Evolutionary conservation across 495 filamentous ascomycete species (phyloP).

Genomic region (Neurospora africana): DNA sequence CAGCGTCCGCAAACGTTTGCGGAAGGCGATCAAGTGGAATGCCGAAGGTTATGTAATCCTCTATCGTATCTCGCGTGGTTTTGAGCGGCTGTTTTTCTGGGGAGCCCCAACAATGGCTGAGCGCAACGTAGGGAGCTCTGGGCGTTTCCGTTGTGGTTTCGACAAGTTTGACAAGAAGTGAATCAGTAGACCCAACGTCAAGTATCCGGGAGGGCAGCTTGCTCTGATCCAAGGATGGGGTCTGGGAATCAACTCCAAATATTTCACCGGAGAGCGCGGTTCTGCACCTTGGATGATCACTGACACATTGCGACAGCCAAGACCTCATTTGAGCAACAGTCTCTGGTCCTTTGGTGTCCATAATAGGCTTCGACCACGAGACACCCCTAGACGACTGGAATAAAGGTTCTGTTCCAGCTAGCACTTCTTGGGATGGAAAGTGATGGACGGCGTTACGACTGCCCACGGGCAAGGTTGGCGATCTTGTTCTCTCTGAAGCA

Average conservation of each 20-base stretch:
- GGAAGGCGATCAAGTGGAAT: background rate
- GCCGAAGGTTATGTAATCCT: background rate
- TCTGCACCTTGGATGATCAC: background rate
- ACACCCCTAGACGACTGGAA: background rate
- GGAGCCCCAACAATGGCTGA: background rate
- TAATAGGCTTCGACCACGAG: background rate
- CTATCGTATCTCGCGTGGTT: accelerated
- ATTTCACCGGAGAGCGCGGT: background rate
- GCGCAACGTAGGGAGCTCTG: background rate
- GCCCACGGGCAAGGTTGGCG: no score
- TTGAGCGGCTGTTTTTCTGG: background rate
- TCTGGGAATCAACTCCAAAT: background rate
- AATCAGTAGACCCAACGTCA: background rate
- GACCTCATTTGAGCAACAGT: background rate
- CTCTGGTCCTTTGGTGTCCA: background rate
- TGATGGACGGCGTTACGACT: no score
- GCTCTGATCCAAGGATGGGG: background rate
- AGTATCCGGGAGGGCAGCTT: background rate
- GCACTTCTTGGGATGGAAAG: background rate
- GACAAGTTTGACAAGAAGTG: background rate
- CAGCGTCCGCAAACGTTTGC: background rate
- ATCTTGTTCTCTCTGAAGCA: background rate
- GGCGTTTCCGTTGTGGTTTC: background rate
- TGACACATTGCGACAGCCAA: background rate
- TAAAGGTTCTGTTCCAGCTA: background rate